These are phyloP conservation scores for Leucocoprinus sp. DNA, from an alignment of 768 basidiomycete species.

Conservation along the genomic window DNA sequence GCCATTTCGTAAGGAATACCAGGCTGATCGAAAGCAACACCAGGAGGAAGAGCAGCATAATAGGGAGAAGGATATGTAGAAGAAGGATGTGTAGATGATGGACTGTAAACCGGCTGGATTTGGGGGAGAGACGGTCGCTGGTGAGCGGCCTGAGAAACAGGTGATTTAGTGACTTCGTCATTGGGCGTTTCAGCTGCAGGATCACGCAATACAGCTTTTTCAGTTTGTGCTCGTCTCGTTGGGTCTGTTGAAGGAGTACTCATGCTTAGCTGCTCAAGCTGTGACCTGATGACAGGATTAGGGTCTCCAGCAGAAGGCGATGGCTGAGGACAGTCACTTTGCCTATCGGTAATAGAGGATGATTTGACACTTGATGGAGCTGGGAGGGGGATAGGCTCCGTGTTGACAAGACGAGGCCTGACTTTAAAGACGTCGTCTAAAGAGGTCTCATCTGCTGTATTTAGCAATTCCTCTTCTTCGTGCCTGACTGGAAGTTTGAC, in stretches of 20 bases:
- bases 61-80: conserved; percentile 67
- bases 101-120: conserved; percentile 35
- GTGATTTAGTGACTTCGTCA: conserved; percentile 18
- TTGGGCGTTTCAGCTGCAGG: conserved; percentile 13
- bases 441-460: conserved; percentile 16
- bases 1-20: conserved; percentile 79
- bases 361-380: conserved; percentile 15
- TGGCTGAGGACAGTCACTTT: conserved; percentile 1
- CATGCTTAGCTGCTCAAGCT: conserved; percentile 32
- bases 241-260: conserved; percentile 28
- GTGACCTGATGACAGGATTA: conserved; percentile 25
- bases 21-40: conserved; percentile 64
- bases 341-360: conserved; percentile 13
- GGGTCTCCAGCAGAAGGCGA: conserved; percentile 13
- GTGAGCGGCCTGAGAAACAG: conserved; percentile 15
- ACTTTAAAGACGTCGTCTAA: conserved; percentile 54
- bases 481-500: conserved; percentile 51
- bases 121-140: conserved; percentile 31
- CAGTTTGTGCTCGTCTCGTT: conserved; percentile 31
- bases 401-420: conserved; percentile 38
- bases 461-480: conserved; percentile 27
- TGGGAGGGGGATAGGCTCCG: conserved; percentile 24
- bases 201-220: conserved; percentile 39
- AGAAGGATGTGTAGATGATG: conserved; percentile 36
- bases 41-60: conserved; percentile 61